phyloP scores from a whole-genome alignment of 345 rosid species.

The Euphorbia peplus region DNA sequence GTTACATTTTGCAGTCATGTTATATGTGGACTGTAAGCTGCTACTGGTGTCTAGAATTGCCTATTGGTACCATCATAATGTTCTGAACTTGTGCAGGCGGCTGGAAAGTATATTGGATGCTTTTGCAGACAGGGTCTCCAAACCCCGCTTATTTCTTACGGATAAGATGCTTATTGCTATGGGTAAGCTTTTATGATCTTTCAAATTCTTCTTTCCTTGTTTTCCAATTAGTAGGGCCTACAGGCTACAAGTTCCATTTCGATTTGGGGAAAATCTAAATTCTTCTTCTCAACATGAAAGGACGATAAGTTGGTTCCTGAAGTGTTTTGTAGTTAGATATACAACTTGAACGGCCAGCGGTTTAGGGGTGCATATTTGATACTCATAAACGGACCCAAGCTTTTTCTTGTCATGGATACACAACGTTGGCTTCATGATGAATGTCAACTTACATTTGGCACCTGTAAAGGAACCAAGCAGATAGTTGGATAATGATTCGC shows the following conservation, averaged over 20 bases:
- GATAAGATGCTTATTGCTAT: constrained; percentile 93
- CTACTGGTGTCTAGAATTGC: background rate
- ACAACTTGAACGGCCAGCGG: background rate
- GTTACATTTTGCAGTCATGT: background rate
- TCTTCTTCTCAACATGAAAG: background rate
- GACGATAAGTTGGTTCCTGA: background rate
- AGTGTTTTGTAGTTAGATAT: background rate
- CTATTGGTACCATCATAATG: constrained; percentile 7
- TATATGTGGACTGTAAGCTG: background rate
- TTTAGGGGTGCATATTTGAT: background rate
- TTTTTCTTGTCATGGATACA: background rate
- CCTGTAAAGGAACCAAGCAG: background rate
- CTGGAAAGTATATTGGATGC: constrained; percentile 85
- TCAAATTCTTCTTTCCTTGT: background rate
- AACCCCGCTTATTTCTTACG: constrained; percentile 76
- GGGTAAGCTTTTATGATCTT: constrained; percentile 44
- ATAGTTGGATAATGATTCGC: background rate
- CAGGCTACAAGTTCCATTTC: background rate
- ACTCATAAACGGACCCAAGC: too few relatives aligned
- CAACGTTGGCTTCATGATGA: background rate
- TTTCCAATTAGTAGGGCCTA: background rate
- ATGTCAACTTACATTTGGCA: background rate
- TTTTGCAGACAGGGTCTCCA: constrained; percentile 87
- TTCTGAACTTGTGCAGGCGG: constrained; percentile 46
- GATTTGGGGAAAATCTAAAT: background rate